Evolutionary conservation across 2,329 filamentous ascomycete species (phyloP).

Genomic region (Fusarium chaquense): DNA sequence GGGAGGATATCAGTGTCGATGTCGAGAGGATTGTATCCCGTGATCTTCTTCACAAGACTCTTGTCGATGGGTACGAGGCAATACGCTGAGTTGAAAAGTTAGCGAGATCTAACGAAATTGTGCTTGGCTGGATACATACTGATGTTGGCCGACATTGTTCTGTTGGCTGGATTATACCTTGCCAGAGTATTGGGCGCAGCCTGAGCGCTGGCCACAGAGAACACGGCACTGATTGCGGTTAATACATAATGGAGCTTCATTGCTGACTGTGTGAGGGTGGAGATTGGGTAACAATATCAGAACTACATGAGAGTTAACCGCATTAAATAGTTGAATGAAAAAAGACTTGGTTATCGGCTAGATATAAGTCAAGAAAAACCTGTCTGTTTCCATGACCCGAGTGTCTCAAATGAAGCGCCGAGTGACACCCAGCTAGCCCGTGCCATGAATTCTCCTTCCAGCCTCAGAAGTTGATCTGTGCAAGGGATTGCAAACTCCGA

Average conservation of each 20-base stretch:
- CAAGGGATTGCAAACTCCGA: no score
- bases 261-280: neutral
- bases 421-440: no score
- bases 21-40: constrained; percentile 5
- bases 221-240: neutral
- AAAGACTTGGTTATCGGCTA: no score
- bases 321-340: no score
- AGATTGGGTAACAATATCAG: no score
- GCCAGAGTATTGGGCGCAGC: constrained; percentile 19
- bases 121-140: neutral
- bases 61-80: constrained; percentile 22
- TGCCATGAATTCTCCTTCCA: no score
- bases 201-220: neutral
- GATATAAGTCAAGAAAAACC: no score
- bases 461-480: no score
- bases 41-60: constrained; percentile 8
- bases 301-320: no score
- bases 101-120: rapidly evolving
- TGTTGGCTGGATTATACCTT: constrained; percentile 24
- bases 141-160: constrained; percentile 24
- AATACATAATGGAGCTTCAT: neutral
- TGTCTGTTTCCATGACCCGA: no score
- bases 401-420: no score
- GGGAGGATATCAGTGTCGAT: constrained; percentile 4
- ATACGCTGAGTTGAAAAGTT: neutral